Conservation (phyloP, 805 yeast genomes). For the Yamadazyma sp. region DNA sequence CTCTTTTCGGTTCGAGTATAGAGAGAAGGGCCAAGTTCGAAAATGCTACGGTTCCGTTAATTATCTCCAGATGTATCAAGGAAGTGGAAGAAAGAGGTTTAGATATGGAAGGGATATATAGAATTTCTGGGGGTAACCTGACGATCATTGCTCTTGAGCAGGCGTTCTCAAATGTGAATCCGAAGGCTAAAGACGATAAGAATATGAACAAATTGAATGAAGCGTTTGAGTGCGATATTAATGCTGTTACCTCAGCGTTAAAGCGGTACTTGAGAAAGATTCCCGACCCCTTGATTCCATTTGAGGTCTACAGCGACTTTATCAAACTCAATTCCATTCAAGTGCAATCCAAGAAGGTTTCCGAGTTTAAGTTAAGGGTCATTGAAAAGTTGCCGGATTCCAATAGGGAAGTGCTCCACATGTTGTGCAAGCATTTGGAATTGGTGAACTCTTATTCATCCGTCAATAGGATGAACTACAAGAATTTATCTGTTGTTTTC, state of each 20-base stretch:
- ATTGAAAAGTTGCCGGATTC: constrained; percentile 61
- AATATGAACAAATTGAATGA: constrained; percentile 33
- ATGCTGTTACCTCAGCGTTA: constrained; percentile 82
- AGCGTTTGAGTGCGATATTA: constrained; percentile 60
- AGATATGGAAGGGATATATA: constrained; percentile 80
- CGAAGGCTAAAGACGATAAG: constrained; percentile 32
- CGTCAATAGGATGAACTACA: constrained; percentile 76
- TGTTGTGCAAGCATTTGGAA: constrained; percentile 63
- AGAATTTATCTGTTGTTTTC: constrained; percentile 86
- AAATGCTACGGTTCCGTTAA: constrained; percentile 60
- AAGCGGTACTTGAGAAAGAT: constrained; percentile 83
- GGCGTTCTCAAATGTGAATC: constrained; percentile 29
- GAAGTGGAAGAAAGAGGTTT: constrained; percentile 81
- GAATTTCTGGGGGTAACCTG: constrained; percentile 82
- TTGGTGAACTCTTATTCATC: constrained; percentile 53
- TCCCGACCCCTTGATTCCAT: constrained; percentile 83
- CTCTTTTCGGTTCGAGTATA: constrained; percentile 52
- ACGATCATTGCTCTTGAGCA: constrained; percentile 53
- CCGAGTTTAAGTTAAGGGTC: constrained; percentile 43
- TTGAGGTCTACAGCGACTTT: constrained; percentile 62
- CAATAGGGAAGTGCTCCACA: constrained; percentile 56
- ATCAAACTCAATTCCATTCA: constrained; percentile 45
- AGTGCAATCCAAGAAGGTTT: constrained; percentile 30
- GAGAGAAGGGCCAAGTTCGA: constrained; percentile 66
- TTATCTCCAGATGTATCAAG: constrained; percentile 66